phyloP scores from a whole-genome alignment of 305 asterid genomes.

The Rubia tinctorum region DNA sequence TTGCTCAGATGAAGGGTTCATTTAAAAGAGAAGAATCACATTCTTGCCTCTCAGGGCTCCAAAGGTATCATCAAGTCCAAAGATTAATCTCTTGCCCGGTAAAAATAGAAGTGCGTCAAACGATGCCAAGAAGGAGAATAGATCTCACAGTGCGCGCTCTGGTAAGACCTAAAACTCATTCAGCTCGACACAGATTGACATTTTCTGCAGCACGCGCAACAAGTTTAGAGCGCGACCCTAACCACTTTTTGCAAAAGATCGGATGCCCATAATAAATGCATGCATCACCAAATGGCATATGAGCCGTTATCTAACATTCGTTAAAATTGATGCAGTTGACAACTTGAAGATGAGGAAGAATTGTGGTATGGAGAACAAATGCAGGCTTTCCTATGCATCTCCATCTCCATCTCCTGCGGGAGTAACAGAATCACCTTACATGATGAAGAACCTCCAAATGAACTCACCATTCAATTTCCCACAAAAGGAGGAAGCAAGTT shows the following conservation, averaged over 20 bases:
- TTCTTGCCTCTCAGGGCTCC: conserved; percentile 31
- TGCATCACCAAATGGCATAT: neutral
- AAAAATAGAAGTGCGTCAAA: conserved; percentile 14
- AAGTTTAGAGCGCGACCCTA: too few relatives aligned
- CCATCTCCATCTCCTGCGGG: conserved; percentile 17
- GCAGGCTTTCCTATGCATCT: conserved; percentile 4
- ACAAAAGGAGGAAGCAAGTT: conserved; percentile 12
- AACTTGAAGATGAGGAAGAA: conserved; percentile 22
- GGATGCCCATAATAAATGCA: neutral
- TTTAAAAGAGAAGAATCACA: conserved; percentile 10
- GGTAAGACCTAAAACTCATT: conserved; percentile 23
- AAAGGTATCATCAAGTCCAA: conserved; percentile 18
- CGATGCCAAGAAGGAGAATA: conserved; percentile 18
- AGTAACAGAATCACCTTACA: conserved; percentile 22
- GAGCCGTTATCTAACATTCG: neutral
- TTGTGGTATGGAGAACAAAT: conserved; percentile 14
- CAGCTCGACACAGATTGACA: too few relatives aligned
- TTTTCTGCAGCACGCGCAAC: too few relatives aligned
- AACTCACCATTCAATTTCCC: conserved; percentile 9
- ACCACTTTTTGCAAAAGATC: too few relatives aligned
- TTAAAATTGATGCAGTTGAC: conserved; percentile 25
- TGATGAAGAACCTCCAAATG: conserved; percentile 8
- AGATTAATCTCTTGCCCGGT: conserved; percentile 17
- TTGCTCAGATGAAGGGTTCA: conserved; percentile 20
- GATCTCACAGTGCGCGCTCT: conserved; percentile 13